These are phyloP conservation scores for Amanita brunnescens DNA, from an alignment of 768 basidiomycete genomes.

Conservation along the genomic window DNA sequence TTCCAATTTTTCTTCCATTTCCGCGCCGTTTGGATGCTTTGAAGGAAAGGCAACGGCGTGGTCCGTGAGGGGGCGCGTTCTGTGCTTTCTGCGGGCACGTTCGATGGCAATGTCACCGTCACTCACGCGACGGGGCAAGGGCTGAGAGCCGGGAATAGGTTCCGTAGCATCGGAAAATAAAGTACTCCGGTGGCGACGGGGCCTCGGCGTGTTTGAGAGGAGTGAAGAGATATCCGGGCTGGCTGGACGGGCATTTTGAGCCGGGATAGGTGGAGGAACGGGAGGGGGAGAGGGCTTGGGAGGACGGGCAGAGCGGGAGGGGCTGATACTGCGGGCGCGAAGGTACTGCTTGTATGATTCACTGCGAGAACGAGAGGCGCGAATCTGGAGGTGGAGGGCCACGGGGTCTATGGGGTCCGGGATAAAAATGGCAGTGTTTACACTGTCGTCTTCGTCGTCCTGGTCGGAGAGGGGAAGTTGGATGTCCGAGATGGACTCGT, in stretches of 20 bases:
- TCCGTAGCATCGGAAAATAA: not conserved
- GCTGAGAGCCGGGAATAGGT: conserved; percentile 1
- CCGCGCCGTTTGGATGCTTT: not conserved
- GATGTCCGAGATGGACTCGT: conserved; percentile 30
- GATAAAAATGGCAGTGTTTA: conserved; percentile 6
- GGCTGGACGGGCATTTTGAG: conserved; percentile 12
- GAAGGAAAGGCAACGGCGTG: not conserved
- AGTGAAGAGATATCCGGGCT: conserved; percentile 33
- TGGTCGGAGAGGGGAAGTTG: conserved; percentile 25
- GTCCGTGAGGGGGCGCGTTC: not conserved
- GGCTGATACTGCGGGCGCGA: conserved; percentile 8
- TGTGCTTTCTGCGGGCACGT: not conserved
- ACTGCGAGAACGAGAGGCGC: conserved; percentile 16
- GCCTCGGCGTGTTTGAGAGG: conserved; percentile 29
- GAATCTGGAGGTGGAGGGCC: conserved; percentile 14
- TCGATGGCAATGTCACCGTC: conserved; percentile 5
- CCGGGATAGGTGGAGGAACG: conserved; percentile 2
- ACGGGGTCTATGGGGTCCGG: conserved; percentile 26
- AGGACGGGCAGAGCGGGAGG: conserved; percentile 1
- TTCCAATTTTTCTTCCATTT: conserved; percentile 10
- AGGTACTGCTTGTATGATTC: conserved; percentile 17
- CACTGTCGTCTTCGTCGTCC: conserved; percentile 16
- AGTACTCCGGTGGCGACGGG: conserved; percentile 12
- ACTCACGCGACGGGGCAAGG: conserved; percentile 8
- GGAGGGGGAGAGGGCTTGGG: not conserved